These are phyloP conservation scores for Arctium minus DNA, from an alignment of 129 eudicot species.

Conservation along the genomic window DNA sequence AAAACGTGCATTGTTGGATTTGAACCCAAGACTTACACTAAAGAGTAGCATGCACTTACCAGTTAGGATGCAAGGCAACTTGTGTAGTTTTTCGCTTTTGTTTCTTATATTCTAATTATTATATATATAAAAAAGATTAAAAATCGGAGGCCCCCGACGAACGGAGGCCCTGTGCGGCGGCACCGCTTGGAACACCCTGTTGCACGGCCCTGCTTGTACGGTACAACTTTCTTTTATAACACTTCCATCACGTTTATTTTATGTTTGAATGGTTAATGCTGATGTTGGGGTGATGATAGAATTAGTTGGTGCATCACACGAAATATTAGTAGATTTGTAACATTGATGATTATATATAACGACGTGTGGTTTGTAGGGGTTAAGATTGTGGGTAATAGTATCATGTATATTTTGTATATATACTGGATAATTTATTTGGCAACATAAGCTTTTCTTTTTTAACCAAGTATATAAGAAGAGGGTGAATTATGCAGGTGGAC, in stretches of 20 bases:
- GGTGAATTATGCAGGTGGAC: slow-evolving; percentile 61
- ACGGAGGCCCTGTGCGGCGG: too few relatives aligned
- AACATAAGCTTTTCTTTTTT: neutral
- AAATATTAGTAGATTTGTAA: neutral
- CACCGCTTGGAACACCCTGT: too few relatives aligned
- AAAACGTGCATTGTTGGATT: too few relatives aligned
- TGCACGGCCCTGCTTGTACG: neutral
- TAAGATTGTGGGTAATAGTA: neutral
- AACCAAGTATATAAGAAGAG: slow-evolving; percentile 8
- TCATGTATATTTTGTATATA: neutral
- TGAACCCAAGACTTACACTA: too few relatives aligned
- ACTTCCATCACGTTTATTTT: neutral
- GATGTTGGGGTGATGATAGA: neutral
- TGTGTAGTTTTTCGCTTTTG: too few relatives aligned
- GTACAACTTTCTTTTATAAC: neutral
- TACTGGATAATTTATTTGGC: neutral
- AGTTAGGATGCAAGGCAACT: too few relatives aligned
- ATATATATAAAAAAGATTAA: too few relatives aligned
- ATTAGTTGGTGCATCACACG: neutral
- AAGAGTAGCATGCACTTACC: too few relatives aligned
- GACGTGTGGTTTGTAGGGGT: neutral
- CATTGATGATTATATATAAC: neutral
- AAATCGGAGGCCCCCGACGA: too few relatives aligned
- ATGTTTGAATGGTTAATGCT: neutral
- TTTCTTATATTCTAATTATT: too few relatives aligned